Conservation (phyloP, 768 basidiomycete genomes). For the Hemileccinum rubropunctum region DNA sequence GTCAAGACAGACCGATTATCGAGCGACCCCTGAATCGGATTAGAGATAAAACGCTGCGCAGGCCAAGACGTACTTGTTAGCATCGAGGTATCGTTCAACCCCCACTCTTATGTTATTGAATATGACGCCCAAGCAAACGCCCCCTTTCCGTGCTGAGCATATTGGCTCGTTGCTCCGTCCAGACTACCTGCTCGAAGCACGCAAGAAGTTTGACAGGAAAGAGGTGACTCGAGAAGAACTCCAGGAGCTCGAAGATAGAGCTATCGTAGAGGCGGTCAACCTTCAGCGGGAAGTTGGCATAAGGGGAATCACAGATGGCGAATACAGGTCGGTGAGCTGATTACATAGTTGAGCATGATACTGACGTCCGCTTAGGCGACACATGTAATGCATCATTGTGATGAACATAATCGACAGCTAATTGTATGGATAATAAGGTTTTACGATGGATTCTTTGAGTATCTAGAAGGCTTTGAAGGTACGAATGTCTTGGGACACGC, state of each 20-base stretch:
- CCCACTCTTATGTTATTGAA: neutral
- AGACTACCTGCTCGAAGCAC: slow-evolving; percentile 35
- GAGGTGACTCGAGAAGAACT: slow-evolving; percentile 36
- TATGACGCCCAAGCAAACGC: slow-evolving; percentile 26
- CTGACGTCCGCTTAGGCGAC: slow-evolving; percentile 19
- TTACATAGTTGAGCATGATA: neutral
- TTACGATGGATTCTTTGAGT: slow-evolving; percentile 29
- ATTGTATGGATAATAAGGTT: slow-evolving; percentile 16
- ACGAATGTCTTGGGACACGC: neutral
- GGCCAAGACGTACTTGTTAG: neutral
- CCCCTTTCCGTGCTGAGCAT: slow-evolving; percentile 47
- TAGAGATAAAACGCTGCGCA: neutral
- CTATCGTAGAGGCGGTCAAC: slow-evolving; percentile 35
- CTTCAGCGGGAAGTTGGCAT: slow-evolving; percentile 41
- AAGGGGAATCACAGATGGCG: slow-evolving; percentile 42
- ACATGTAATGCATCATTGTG: slow-evolving; percentile 17
- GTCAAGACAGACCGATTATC: neutral
- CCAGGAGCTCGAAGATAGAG: slow-evolving; percentile 36
- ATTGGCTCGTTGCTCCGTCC: slow-evolving; percentile 46
- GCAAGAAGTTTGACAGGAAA: slow-evolving; percentile 34
- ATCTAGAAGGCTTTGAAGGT: slow-evolving; percentile 27
- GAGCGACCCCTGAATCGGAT: neutral
- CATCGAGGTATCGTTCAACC: neutral
- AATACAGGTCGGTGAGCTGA: slow-evolving; percentile 32
- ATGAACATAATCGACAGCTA: neutral